These are phyloP conservation scores for Ascochyta pisi DNA, from an alignment of 2,329 filamentous ascomycete genomes.

Conservation along the genomic window DNA sequence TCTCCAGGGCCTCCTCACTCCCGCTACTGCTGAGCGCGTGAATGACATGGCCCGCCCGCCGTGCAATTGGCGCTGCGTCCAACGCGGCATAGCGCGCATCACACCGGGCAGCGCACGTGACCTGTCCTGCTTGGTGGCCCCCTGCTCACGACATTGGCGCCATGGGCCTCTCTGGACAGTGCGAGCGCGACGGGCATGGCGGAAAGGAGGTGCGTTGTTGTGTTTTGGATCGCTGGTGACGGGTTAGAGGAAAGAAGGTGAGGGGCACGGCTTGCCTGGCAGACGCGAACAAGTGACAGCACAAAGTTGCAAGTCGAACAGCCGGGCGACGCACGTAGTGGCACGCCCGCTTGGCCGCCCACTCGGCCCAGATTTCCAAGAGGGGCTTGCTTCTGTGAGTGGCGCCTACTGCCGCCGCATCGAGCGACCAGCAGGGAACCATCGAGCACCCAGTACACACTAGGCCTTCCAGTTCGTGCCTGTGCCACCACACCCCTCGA, in stretches of 20 bases:
- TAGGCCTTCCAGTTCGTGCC: background rate
- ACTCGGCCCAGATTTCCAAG: conserved; percentile 8
- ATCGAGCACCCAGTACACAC: too few relatives aligned
- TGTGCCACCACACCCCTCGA: background rate
- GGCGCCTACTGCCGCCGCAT: conserved; percentile 11
- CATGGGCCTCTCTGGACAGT: background rate
- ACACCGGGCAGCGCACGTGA: conserved; percentile 10
- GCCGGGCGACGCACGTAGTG: conserved; percentile 13
- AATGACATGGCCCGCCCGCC: conserved; percentile 27
- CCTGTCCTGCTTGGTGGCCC: conserved; percentile 5
- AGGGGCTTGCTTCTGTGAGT: too few relatives aligned
- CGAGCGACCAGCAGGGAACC: background rate
- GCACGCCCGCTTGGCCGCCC: too few relatives aligned
- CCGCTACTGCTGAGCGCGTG: conserved; percentile 20
- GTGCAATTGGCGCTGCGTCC: conserved; percentile 12
- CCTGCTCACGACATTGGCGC: conserved; percentile 8
- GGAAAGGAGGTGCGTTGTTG: background rate
- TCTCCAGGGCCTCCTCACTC: conserved; percentile 18
- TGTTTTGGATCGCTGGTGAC: conserved; percentile 8
- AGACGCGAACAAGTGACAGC: conserved; percentile 27
- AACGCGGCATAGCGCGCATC: conserved; percentile 12
- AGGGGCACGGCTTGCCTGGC: conserved; percentile 28
- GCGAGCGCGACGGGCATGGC: background rate
- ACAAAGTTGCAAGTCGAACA: conserved; percentile 29
- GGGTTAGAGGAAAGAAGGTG: conserved; percentile 18